A percentile compares a stretch with the other conserved stretches of the same genome.
Evolutionary conservation across 345 rosid genomes (phyloP).

Genomic region (Eutrema heterophyllum): DNA sequence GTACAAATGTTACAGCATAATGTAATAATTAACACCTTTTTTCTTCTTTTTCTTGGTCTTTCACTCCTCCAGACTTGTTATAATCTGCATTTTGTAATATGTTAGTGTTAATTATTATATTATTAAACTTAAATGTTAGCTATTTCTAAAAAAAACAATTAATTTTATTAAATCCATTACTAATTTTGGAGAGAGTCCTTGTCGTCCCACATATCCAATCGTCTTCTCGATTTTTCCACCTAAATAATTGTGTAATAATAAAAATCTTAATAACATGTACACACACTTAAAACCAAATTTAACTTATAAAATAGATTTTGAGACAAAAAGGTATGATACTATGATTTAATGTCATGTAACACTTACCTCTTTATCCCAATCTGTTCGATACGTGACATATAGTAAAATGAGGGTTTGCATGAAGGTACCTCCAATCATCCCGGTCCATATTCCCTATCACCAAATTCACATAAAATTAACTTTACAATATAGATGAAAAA

Average conservation of each 20-base stretch:
- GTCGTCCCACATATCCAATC: slow-evolving; percentile 66
- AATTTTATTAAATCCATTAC: not conserved
- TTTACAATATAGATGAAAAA: not conserved
- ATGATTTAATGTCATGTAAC: not conserved
- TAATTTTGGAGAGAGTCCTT: slow-evolving; percentile 25
- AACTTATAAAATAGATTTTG: not conserved
- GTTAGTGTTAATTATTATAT: not conserved
- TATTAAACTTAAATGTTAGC: not conserved
- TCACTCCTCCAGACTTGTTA: not conserved
- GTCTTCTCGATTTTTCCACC: slow-evolving; percentile 53
- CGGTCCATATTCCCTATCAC: slow-evolving; percentile 53
- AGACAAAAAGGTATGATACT: not conserved
- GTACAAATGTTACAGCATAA: too few relatives aligned
- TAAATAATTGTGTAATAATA: slow-evolving; percentile 20
- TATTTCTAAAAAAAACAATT: too few relatives aligned
- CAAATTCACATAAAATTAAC: not conserved
- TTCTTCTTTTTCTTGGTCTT: not conserved
- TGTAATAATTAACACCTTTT: too few relatives aligned
- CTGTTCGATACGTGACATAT: slow-evolving; percentile 44
- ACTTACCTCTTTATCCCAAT: slow-evolving; percentile 56
- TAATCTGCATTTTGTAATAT: not conserved
- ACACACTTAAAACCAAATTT: not conserved
- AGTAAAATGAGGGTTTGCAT: slow-evolving; percentile 52
- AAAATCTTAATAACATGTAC: not conserved
- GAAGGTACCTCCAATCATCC: slow-evolving; percentile 62